These are phyloP conservation scores for Naganishia onofrii DNA, from an alignment of 768 basidiomycete genomes.

Conservation along the genomic window DNA sequence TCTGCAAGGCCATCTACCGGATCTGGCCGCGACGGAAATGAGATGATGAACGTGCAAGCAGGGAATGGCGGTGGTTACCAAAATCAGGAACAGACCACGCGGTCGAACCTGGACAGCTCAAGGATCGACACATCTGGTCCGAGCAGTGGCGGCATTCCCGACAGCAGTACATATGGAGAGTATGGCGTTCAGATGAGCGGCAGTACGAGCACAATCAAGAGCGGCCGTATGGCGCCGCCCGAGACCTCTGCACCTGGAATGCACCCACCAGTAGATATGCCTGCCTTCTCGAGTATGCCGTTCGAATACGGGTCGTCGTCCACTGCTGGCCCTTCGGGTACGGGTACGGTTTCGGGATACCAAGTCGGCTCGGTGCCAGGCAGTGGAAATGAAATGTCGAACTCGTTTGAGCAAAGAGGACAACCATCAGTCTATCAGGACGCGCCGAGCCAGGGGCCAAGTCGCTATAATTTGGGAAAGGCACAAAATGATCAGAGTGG, in stretches of 20 bases:
- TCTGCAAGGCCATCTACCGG: slow-evolving; percentile 6
- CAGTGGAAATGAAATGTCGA: neutral
- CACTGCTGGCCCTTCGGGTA: neutral
- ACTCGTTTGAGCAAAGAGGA: slow-evolving; percentile 3
- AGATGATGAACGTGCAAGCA: slow-evolving; percentile 5
- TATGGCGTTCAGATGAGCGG: neutral
- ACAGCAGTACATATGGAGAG: slow-evolving; percentile 3
- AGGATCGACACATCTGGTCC: neutral
- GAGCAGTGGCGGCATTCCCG: neutral
- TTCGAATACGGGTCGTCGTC: neutral
- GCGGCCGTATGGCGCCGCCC: neutral
- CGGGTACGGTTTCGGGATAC: slow-evolving; percentile 15
- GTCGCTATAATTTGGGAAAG: neutral
- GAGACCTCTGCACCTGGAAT: slow-evolving; percentile 1
- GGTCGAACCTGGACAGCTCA: neutral
- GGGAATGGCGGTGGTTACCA: neutral
- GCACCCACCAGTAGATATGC: neutral
- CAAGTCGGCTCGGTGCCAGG: slow-evolving; percentile 5
- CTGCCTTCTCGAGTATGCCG: neutral
- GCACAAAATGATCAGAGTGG: neutral
- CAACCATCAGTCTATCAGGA: slow-evolving; percentile 10
- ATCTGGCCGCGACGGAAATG: slow-evolving; percentile 7
- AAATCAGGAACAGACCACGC: neutral
- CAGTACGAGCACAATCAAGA: neutral
- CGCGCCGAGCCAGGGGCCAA: neutral